Evolutionary conservation across 257 asterid species (phyloP), one percentile per base, ranked within the genome.

Genomic region (Gentiana straminea): DNA sequence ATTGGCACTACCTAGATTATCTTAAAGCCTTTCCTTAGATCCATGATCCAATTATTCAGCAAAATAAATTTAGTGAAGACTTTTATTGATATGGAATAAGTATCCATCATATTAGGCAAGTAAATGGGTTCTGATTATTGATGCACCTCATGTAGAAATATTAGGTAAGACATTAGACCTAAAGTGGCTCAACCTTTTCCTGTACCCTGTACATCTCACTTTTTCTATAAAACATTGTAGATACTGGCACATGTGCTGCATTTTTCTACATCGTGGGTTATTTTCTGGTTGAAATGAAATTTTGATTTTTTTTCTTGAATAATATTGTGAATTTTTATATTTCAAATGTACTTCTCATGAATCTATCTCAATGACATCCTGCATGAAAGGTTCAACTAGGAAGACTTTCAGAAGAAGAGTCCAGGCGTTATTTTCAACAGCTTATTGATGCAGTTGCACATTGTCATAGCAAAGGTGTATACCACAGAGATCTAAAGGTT

Each of bases 401-500:
- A 53, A 81, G 78, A 68, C 86, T 92, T 66, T 61, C 89, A 55
- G 98, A 87, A 65, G 72, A 72, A 54, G 96, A 87, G 60, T 79
- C 98, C 2, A 85, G 98, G 70, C 64, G 68, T 63, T 81, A 79
- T 83, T 87, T 91, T 64, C 98, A 91, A 70, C 96, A 91, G 71
- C 96, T 91, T 58, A 81, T 91, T 49, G 98, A 91, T 72, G 92
- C 86, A 70, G 86, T 87, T 73, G 75, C 81, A 44, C 88, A 87
- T 68, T 91, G 98, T 75, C 98, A 91, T 62, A 73, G 80, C 75
- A 87, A 83, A 86, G 96, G 98, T 37, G 92, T 87, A 44, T 91
- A 79, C 72, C 98, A 91, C 72, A 82, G 98, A 66, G 96, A 91
- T 74, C 64, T 91, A 59, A 91, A 91, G 96, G 98, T 87, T 62